Evolutionary conservation across 208 protist species (phyloP), one percentile per base, ranked within the genome.

Genomic region (Polymyxa betae): DNA sequence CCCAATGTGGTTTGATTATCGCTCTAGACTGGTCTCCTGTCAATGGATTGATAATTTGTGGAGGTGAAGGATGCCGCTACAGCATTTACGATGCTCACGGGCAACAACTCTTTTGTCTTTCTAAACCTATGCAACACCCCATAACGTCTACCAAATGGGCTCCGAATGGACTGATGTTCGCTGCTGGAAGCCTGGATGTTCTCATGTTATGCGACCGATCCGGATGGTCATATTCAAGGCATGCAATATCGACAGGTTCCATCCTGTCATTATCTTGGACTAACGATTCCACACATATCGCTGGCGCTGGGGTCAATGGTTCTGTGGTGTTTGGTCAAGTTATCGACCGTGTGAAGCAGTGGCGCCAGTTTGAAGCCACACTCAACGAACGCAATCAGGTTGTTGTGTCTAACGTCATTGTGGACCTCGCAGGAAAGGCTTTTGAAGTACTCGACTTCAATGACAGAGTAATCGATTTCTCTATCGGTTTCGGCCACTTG

Each of bases 161-260:
- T 5, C 88, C 88, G n/a, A 89, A 89, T 32, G 88, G 88, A 12
- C 1, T 29, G 12, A 77, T 77, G 49, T 89, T 89, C 54, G 88
- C 88, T 1, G 88, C 66, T 38, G 88, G 32, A 5, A 29, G 16
- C 12, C 88, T 77, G 46, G 54, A 89, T 44, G n/a, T n/a, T 5
- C 32, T 89, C 1, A 20, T 89, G 54, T n/a, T 89, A 32, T 89
- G 88, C 54, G 88, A 89, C 54, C 88, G n/a, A 45, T 72, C 54
- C 46, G 88, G 88, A 35, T 82, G 72, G 72, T 5, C n/a, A n/a
- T 82, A 82, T n/a, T 82, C 72, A n/a, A 5, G 72, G 16, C 16
- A 82, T 43, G 5, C 72, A n/a, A 35, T n/a, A n/a, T 35, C 72
- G 72, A 82, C 72, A 5, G 72, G 72, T 5, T 82, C 72, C 16